Evolutionary conservation across 2,329 filamentous ascomycete species (phyloP).

Genomic region (Calonectria crousiana): DNA sequence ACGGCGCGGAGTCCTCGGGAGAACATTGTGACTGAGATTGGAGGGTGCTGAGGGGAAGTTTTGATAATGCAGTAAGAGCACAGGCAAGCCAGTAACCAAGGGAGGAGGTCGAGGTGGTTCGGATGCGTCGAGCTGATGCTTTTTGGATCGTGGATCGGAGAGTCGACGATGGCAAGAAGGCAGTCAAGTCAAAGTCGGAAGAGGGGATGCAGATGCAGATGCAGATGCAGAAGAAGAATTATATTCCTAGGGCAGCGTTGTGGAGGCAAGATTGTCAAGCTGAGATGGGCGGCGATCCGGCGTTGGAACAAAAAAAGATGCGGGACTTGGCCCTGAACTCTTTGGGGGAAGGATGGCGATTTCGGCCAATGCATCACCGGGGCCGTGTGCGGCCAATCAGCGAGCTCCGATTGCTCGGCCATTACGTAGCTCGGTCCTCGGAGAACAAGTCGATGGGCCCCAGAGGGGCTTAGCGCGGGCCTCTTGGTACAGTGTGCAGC

Average conservation of each 20-base stretch:
- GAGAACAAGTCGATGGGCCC: conserved; percentile 35
- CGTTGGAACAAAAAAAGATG: conserved; percentile 45
- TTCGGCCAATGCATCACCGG: conserved; percentile 44
- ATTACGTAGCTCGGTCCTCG: conserved; percentile 48
- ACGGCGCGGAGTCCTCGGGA: conserved; percentile 59
- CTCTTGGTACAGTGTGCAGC: neutral
- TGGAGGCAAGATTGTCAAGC: conserved; percentile 38
- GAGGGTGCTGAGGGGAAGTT: conserved; percentile 14
- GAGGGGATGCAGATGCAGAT: conserved; percentile 8
- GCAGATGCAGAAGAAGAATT: conserved; percentile 12
- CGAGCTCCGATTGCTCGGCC: conserved; percentile 46
- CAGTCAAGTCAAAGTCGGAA: neutral
- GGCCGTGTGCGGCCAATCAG: conserved; percentile 31
- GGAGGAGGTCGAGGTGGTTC: neutral
- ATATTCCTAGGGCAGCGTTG: conserved; percentile 20
- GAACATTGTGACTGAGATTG: conserved; percentile 54
- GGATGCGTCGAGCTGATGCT: neutral
- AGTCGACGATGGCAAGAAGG: conserved; percentile 8
- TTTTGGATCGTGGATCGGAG: neutral
- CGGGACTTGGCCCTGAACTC: conserved; percentile 39
- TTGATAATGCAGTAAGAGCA: neutral
- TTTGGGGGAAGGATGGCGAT: conserved; percentile 42
- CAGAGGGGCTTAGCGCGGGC: conserved; percentile 3
- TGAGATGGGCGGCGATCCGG: conserved; percentile 35
- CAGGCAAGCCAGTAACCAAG: neutral